Percentiles rank a stretch among this genome's conserved stretches.
Evolutionary conservation across 2,329 filamentous ascomycete species (phyloP).

Genomic region (Xenosphaeropsis pyriputrescens): DNA sequence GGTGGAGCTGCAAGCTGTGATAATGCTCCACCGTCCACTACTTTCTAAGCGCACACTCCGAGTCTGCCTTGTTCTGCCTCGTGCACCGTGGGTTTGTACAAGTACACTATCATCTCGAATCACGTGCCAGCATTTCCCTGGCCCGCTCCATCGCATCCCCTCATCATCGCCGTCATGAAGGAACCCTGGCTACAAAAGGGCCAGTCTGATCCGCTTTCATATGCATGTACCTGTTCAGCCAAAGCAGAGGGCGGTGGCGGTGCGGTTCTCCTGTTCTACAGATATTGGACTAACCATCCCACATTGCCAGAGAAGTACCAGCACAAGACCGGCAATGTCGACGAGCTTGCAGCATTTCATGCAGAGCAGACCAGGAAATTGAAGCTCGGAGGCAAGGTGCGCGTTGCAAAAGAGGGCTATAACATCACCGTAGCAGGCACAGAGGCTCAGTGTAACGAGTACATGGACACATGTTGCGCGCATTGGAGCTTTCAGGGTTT

Average conservation of each 20-base stretch:
- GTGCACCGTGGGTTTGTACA: no score
- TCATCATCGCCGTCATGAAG: constrained; percentile 3
- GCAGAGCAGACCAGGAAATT: constrained; percentile 5
- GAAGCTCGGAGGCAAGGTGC: constrained; percentile 14
- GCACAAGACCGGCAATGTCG: constrained; percentile 2
- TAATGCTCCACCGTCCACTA: no score
- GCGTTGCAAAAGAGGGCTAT: constrained; percentile 16
- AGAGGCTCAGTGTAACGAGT: constrained; percentile 6
- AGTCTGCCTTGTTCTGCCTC: no score
- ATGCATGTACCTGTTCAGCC: constrained; percentile 15
- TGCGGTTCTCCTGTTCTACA: constrained; percentile 17
- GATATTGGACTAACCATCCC: constrained; percentile 15
- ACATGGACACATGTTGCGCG: constrained; percentile 11
- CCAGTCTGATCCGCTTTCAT: constrained; percentile 16
- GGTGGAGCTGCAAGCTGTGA: no score
- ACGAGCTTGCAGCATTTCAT: constrained; percentile 12
- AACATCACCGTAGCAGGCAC: constrained; percentile 18
- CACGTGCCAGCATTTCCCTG: no score
- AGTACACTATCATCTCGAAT: no score
- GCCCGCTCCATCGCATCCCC: no score
- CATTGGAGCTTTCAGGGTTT: constrained; percentile 17
- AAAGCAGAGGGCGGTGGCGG: constrained; percentile 8
- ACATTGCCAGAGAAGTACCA: constrained; percentile 5
- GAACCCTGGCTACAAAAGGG: constrained; percentile 3
- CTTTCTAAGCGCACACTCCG: no score